Evolutionary conservation across 495 filamentous ascomycete species (phyloP).

Genomic region (Amniculicola lignicola): DNA sequence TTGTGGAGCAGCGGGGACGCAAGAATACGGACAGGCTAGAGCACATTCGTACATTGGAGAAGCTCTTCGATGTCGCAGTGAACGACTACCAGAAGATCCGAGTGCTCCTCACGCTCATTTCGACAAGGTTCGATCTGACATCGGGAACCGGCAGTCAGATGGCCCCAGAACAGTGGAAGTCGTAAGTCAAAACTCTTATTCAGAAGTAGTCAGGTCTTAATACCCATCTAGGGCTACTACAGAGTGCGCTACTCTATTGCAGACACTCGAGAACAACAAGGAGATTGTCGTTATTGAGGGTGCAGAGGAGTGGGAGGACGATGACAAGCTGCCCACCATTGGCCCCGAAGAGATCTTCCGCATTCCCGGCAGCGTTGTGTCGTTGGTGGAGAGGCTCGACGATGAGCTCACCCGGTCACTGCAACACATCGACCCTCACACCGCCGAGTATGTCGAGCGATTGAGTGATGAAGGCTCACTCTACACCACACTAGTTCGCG

Average conservation of each 20-base stretch:
- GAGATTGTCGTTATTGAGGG: slow-evolving; percentile 81
- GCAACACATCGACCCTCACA: slow-evolving; percentile 96
- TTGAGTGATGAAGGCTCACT: slow-evolving; percentile 86
- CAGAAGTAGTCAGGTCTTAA: not conserved
- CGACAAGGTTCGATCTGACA: slow-evolving; percentile 90
- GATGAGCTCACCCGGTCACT: slow-evolving; percentile 95
- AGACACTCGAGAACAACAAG: slow-evolving; percentile 71
- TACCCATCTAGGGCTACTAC: slow-evolving; percentile 60
- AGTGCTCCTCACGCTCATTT: slow-evolving; percentile 85
- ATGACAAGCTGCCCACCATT: slow-evolving; percentile 81
- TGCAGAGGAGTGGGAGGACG: slow-evolving; percentile 98
- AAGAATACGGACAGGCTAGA: slow-evolving; percentile 96
- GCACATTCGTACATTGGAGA: slow-evolving; percentile 97
- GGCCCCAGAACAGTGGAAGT: slow-evolving; percentile 96
- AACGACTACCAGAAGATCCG: slow-evolving; percentile 94
- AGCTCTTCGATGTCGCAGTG: slow-evolving; percentile 79
- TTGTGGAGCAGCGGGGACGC: slow-evolving; percentile 92
- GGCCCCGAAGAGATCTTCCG: slow-evolving; percentile 70
- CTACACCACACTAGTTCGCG: slow-evolving; percentile 85
- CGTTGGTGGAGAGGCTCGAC: slow-evolving; percentile 90
- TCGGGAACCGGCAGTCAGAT: slow-evolving; percentile 79
- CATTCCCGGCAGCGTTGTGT: slow-evolving; percentile 90
- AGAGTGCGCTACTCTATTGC: slow-evolving; percentile 73
- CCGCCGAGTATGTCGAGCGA: slow-evolving; percentile 95
- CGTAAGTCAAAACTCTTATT: slow-evolving; percentile 40